These are phyloP conservation scores for Globisporangium ultimum DNA, from an alignment of 352 stramenopile species.

Conservation along the genomic window DNA sequence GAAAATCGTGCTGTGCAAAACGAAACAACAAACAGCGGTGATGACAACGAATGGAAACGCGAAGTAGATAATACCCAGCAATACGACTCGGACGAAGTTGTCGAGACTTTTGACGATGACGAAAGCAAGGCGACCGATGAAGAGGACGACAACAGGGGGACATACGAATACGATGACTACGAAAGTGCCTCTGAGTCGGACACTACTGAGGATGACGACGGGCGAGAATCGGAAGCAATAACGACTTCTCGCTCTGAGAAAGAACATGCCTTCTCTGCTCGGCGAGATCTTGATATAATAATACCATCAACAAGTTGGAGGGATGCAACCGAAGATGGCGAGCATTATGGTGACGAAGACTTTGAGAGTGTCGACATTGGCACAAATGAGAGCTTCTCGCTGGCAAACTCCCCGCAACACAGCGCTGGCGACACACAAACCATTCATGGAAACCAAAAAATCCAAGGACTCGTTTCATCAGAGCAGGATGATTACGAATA, in stretches of 20 bases:
- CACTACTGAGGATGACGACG: not conserved
- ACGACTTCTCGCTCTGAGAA: not conserved
- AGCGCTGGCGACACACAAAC: too few species aligned
- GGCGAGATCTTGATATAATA: not conserved
- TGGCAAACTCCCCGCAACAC: not conserved
- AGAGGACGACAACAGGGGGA: not conserved
- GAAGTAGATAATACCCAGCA: not conserved
- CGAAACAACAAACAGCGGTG: not conserved
- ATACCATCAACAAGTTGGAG: not conserved
- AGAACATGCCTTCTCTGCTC: not conserved
- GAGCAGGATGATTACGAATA: not conserved
- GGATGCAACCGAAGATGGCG: not conserved
- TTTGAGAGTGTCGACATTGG: not conserved
- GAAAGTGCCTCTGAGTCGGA: conserved; percentile 4
- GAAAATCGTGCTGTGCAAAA: not conserved
- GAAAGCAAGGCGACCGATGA: not conserved
- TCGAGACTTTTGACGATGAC: not conserved
- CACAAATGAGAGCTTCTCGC: not conserved
- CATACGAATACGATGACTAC: conserved; percentile 3
- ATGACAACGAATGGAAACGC: not conserved
- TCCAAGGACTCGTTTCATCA: not conserved
- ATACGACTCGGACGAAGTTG: not conserved
- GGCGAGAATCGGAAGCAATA: not conserved
- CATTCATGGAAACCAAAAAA: not conserved
- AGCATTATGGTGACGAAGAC: not conserved